Base-by-base conservation (phyloP, 2,329 filamentous ascomycete species). In the Plenodomus tracheiphilus region DNA sequence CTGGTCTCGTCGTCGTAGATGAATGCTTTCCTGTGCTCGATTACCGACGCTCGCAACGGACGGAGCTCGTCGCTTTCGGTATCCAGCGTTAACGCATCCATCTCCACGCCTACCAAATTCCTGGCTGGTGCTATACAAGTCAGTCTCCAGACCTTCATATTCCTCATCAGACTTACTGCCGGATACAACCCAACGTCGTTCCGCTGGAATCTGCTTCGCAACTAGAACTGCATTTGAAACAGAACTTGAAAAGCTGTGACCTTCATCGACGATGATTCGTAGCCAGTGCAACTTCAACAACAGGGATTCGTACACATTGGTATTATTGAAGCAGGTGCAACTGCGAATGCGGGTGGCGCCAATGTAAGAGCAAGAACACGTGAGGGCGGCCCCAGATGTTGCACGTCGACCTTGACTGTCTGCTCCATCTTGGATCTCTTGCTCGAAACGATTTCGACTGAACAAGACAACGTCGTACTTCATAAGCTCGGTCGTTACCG, bases 241-340 rank as follows among this genome's bases (percentile, higher is more conserved):
- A 0, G 82, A 82, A 32, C 88, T 87, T 0, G 90, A 89, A 49
- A 96, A 85, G 50, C 83, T 88, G 68, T 97, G 91, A 0, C 93
- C 93, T 77, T 97, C 93, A 56, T 97, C 93, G 16, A 96, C 87
- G 39, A 97, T 92, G 39, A 95, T 86, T 1, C 93, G 82, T 61
- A 96, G 86, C 81, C 93, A 96, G 59, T 90, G 91, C 3, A 97
- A 72, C 7, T 82, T 73, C 34, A 84, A 84, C 16, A 97, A 72
- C 0, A 87, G 82, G 1, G 85, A 88, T 9, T 80, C 68, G 25
- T 84, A 81, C 49, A 74, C 32, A 54, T 70, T 70, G 4, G 75
- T 68, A 1, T 66, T 57, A 7, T 61, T 65, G 3, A 77, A 62
- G 47, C 76, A 79, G n/a, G 69, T 72, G 54, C 77, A 82, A 48